These are phyloP conservation scores for Neophaeococcomyces aloes DNA, from an alignment of 2,329 filamentous ascomycete species.

Conservation along the genomic window DNA sequence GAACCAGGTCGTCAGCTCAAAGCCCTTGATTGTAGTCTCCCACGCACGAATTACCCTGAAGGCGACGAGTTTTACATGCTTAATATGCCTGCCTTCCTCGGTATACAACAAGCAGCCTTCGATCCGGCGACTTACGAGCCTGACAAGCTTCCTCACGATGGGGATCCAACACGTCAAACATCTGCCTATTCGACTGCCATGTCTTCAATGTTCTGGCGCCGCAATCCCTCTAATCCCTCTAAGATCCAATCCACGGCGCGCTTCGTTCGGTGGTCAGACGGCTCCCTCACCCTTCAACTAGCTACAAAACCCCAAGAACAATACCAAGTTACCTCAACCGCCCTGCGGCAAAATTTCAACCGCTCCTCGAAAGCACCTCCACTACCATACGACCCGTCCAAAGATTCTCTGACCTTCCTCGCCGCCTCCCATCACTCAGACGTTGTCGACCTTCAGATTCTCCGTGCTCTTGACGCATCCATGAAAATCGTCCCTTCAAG, in stretches of 20 bases:
- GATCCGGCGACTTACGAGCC: conserved; percentile 50
- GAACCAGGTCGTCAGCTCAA: conserved; percentile 37
- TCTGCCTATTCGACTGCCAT: conserved; percentile 54
- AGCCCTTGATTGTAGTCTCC: conserved; percentile 27
- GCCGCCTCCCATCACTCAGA: conserved; percentile 46
- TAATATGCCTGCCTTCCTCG: conserved; percentile 53
- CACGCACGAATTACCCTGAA: conserved; percentile 47
- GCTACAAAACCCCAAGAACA: conserved; percentile 51
- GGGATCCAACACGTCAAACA: conserved; percentile 38
- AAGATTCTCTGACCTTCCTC: conserved; percentile 56
- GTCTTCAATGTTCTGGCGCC: conserved; percentile 55
- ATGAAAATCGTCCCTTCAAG: conserved; percentile 48
- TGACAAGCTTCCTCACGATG: conserved; percentile 45
- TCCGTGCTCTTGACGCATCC: conserved; percentile 52
- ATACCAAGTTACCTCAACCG: conserved; percentile 48
- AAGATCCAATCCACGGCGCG: conserved; percentile 55
- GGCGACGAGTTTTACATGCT: conserved; percentile 53
- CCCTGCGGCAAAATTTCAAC: conserved; percentile 43
- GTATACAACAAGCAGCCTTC: conserved; percentile 52
- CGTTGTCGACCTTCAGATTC: conserved; percentile 48
- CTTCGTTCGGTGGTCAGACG: conserved; percentile 57
- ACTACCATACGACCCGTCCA: conserved; percentile 41
- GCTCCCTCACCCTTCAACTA: conserved; percentile 54
- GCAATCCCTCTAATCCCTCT: conserved; percentile 47
- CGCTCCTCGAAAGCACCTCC: conserved; percentile 9